Conservation (phyloP, 2,329 filamentous ascomycete genomes). For the Chrysoporthe deuterocubensis region DNA sequence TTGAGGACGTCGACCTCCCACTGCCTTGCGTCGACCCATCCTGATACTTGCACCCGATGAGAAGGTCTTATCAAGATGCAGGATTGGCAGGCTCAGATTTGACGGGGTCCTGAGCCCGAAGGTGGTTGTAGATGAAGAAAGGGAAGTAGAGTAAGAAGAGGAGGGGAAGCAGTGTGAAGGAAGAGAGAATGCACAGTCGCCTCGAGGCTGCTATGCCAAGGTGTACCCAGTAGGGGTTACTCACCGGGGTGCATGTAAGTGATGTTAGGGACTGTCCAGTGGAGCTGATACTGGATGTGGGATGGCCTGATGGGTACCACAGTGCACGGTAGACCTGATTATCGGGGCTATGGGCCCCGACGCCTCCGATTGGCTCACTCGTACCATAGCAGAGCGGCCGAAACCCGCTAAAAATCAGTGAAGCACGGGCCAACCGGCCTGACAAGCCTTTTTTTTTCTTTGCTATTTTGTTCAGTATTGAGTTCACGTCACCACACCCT, state of each 20-base stretch:
- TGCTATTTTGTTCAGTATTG: not conserved
- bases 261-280: not conserved
- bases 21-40: conserved; percentile 21
- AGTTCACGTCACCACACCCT: not conserved
- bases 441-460: conserved; percentile 5
- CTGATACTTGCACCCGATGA: conserved; percentile 5
- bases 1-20: conserved; percentile 8
- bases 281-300: not conserved
- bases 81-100: not conserved
- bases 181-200: conserved; percentile 9
- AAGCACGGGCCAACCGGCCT: conserved; percentile 16
- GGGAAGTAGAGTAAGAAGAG: not conserved
- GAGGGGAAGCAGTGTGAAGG: not conserved
- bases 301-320: not conserved
- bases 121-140: not conserved
- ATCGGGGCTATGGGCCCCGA: not conserved
- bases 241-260: conserved; percentile 7
- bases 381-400: not conserved
- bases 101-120: not conserved
- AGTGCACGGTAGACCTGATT: not conserved
- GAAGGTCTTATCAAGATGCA: not conserved
- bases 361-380: conserved; percentile 6
- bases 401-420: not conserved
- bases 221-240: no score
- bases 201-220: not conserved